These are phyloP conservation scores for Ogataea nonfermentans DNA, from an alignment of 805 yeast genomes.

Conservation along the genomic window DNA sequence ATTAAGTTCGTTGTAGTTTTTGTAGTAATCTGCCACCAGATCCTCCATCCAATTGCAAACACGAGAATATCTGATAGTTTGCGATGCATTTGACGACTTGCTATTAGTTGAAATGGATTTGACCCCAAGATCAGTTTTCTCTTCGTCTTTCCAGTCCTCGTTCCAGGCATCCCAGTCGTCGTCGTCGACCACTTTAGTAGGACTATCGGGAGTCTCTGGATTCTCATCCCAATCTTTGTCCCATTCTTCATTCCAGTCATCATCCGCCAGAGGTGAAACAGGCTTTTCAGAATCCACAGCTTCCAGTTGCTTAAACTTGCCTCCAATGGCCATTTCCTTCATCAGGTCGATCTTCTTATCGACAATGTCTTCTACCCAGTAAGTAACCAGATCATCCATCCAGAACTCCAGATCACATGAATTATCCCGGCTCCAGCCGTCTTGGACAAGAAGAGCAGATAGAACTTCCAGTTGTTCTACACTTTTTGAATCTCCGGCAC, in stretches of 20 bases:
- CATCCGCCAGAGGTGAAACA: constrained; percentile 6
- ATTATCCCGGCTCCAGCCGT: constrained; percentile 32
- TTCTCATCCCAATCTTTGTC: constrained; percentile 19
- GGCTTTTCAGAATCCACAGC: constrained; percentile 7
- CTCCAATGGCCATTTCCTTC: constrained; percentile 22
- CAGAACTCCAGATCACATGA: constrained; percentile 35
- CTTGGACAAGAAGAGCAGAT: constrained; percentile 23
- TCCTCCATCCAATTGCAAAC: constrained; percentile 16
- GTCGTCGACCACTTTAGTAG: constrained; percentile 8
- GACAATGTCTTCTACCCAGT: constrained; percentile 29
- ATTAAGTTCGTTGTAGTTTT: constrained; percentile 19
- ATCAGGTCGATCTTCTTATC: constrained; percentile 28
- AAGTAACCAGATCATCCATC: constrained; percentile 31
- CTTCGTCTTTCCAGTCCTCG: constrained; percentile 30
- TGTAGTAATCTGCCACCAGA: constrained; percentile 20
- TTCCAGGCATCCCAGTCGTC: constrained; percentile 31
- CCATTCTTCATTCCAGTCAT: constrained; percentile 29
- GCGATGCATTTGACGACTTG: constrained; percentile 13
- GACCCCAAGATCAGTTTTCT: constrained; percentile 17
- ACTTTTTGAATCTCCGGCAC: constrained; percentile 5
- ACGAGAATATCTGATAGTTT: constrained; percentile 17
- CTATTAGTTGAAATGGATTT: constrained; percentile 22
- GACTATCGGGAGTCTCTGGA: constrained; percentile 3
- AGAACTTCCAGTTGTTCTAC: constrained; percentile 19
- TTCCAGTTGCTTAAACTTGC: constrained; percentile 9